phyloP scores from a whole-genome alignment of 1,284 basidiomycete species.

The Puccinia hordei region DNA sequence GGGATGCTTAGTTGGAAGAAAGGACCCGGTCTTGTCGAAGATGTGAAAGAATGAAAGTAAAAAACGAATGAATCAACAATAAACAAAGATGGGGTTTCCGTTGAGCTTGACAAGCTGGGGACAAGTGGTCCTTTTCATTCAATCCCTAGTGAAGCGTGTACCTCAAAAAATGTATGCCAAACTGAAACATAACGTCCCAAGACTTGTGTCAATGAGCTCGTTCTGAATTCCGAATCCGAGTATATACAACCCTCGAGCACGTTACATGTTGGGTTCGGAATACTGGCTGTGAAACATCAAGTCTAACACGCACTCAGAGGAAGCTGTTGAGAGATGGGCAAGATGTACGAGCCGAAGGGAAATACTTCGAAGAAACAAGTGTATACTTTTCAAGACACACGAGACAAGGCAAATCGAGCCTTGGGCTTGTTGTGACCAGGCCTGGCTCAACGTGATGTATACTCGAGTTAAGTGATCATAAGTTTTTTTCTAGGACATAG shows the following conservation, averaged over 20 bases:
- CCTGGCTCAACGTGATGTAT: no score
- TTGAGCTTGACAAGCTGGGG: neutral
- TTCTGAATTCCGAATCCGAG: neutral
- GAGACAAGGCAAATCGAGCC: no score
- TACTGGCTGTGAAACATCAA: slow-evolving; percentile 11
- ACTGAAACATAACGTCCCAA: slow-evolving; percentile 1
- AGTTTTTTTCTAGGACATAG: no score
- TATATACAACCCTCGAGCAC: slow-evolving; percentile 3
- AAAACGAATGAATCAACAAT: slow-evolving; percentile 1
- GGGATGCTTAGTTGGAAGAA: neutral
- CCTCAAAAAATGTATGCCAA: neutral
- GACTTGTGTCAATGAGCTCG: slow-evolving; percentile 17
- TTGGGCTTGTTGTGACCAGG: no score
- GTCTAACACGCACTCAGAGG: no score
- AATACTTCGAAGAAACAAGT: no score
- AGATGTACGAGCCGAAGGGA: no score
- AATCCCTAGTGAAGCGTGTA: neutral
- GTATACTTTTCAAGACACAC: no score
- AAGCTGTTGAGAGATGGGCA: no score
- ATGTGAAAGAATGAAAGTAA: neutral
- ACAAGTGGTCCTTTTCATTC: neutral
- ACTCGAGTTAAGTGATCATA: no score
- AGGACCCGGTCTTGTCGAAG: neutral
- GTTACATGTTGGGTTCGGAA: neutral
- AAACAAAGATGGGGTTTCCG: neutral